Percentiles rank a stretch among this genome's conserved stretches.
phyloP scores from a whole-genome alignment of 148 eudicot genomes.

The Camellia granthamiana region DNA sequence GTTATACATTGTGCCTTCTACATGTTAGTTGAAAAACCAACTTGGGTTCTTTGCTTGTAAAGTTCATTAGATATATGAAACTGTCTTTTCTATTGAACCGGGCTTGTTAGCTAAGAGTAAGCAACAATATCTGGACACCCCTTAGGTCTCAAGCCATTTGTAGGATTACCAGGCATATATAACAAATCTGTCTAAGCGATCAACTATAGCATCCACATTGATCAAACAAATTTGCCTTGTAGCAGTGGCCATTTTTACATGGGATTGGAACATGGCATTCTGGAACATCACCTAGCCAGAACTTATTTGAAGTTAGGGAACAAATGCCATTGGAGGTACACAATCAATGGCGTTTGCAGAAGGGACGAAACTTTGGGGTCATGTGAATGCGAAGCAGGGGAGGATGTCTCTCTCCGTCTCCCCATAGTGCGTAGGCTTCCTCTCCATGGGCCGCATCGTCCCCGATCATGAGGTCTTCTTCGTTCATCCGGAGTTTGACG shows the following conservation, averaged over 20 bases:
- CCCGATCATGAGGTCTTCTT: conserved; percentile 34
- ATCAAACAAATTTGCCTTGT: neutral
- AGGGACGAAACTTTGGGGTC: conserved; percentile 27
- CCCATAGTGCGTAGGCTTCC: conserved; percentile 48
- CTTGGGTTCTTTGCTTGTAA: too few relatives aligned
- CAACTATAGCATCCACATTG: neutral
- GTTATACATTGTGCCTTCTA: too few relatives aligned
- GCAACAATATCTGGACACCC: neutral
- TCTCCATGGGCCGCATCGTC: conserved; percentile 46
- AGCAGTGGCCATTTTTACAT: neutral
- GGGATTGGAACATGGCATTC: too few relatives aligned
- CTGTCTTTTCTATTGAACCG: too few relatives aligned
- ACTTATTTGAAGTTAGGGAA: neutral
- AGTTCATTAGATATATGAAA: too few relatives aligned
- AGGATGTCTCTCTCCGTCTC: conserved; percentile 38
- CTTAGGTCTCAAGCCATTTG: neutral
- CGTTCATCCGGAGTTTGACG: conserved; percentile 34
- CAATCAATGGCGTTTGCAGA: conserved; percentile 19
- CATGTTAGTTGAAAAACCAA: too few relatives aligned
- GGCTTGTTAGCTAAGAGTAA: neutral
- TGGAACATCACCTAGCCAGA: neutral
- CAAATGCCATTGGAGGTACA: too few relatives aligned
- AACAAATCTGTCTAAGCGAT: neutral
- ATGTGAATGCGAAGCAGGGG: conserved; percentile 20
- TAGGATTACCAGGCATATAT: neutral